These are phyloP conservation scores for Eragrostis tef DNA, from an alignment of 202 grass and related monocot genomes.

Conservation along the genomic window DNA sequence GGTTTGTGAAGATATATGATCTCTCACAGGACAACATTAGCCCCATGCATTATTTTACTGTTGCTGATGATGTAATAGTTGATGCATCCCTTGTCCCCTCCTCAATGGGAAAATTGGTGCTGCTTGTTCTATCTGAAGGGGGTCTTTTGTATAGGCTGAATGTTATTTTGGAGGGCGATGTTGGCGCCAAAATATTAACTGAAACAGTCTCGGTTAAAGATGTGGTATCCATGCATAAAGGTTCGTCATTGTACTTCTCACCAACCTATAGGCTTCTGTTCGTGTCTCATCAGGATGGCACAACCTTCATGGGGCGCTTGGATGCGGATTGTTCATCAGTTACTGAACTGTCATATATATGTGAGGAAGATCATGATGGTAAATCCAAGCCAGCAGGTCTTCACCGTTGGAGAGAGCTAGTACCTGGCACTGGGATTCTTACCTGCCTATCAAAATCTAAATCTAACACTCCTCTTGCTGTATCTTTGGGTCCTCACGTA, in stretches of 20 bases:
- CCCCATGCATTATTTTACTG: slow-evolving; percentile 91
- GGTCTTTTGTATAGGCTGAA: slow-evolving; percentile 81
- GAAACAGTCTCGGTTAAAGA: slow-evolving; percentile 70
- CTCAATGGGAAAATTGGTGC: slow-evolving; percentile 82
- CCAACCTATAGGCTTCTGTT: slow-evolving; percentile 89
- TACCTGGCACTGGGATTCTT: slow-evolving; percentile 85
- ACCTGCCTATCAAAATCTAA: slow-evolving; percentile 76
- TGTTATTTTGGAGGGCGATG: slow-evolving; percentile 75
- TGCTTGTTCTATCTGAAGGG: slow-evolving; percentile 91
- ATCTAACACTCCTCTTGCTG: slow-evolving; percentile 69
- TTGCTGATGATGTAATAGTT: slow-evolving; percentile 81
- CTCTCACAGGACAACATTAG: slow-evolving; percentile 95
- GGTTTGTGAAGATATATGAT: slow-evolving; percentile 99
- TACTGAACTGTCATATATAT: slow-evolving; percentile 73
- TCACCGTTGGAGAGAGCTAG: slow-evolving; percentile 88
- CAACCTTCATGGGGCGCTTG: slow-evolving; percentile 78
- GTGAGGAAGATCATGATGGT: slow-evolving; percentile 76
- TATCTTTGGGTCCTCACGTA: slow-evolving; percentile 67
- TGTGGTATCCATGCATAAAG: slow-evolving; percentile 65
- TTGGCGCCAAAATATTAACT: slow-evolving; percentile 83
- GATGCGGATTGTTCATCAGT: slow-evolving; percentile 70
- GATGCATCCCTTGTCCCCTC: slow-evolving; percentile 85
- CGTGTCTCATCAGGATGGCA: slow-evolving; percentile 86
- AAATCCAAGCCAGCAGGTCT: slow-evolving; percentile 74
- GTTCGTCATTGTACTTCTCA: slow-evolving; percentile 86